These are phyloP conservation scores for Trypanosoma cruzi DNA, from an alignment of 208 protist genomes.

Conservation along the genomic window DNA sequence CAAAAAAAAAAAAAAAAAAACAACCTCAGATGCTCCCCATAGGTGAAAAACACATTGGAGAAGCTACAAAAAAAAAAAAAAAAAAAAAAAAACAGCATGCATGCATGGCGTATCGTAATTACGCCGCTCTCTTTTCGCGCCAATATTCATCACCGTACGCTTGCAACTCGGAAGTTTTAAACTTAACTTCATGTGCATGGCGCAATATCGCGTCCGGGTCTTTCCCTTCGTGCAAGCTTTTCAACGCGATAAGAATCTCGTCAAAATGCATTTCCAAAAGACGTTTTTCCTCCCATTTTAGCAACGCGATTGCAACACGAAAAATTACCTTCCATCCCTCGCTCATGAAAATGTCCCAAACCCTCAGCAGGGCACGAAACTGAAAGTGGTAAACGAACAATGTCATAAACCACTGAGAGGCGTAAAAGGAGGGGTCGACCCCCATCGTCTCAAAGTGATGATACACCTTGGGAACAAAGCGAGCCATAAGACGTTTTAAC, in stretches of 20 bases:
- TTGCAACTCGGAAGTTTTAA: conserved; percentile 88
- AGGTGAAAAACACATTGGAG: too few relatives aligned
- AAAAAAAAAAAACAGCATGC: neutral
- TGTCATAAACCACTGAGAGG: conserved; percentile 94
- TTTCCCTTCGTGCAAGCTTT: conserved; percentile 86
- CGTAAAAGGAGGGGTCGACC: conserved; percentile 88
- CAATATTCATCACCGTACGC: conserved; percentile 84
- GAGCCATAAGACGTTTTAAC: conserved; percentile 75
- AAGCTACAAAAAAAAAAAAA: neutral
- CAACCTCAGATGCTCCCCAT: too few relatives aligned
- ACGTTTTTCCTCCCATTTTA: conserved; percentile 88
- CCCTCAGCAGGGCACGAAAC: conserved; percentile 82
- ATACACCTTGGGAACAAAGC: conserved; percentile 77
- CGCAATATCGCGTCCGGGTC: conserved; percentile 72
- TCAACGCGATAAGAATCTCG: conserved; percentile 76
- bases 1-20: too few relatives aligned
- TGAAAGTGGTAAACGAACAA: conserved; percentile 92
- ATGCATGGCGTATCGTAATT: neutral
- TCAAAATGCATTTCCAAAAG: conserved; percentile 80
- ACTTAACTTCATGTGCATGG: conserved; percentile 79
- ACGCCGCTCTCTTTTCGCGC: conserved; percentile 19
- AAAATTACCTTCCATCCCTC: conserved; percentile 96
- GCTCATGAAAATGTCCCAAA: conserved; percentile 94
- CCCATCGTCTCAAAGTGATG: conserved; percentile 70
- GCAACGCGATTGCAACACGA: conserved; percentile 81